These are phyloP conservation scores for Petasospora rhodanensis DNA, from an alignment of 1,139 yeast genomes.

Conservation along the genomic window DNA sequence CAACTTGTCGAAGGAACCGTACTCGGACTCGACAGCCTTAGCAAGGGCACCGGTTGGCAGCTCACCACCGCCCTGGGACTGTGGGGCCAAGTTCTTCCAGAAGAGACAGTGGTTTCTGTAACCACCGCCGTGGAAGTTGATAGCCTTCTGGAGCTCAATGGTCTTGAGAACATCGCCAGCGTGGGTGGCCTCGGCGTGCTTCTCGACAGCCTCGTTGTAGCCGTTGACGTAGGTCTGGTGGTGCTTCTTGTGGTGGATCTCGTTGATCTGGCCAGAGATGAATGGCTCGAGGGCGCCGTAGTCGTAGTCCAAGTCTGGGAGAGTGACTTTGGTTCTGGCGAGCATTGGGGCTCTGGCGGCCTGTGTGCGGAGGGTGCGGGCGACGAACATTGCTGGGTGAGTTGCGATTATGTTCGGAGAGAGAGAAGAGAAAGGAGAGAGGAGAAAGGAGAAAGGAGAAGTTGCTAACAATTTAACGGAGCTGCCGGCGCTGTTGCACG, in stretches of 20 bases:
- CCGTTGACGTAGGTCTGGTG: conserved; percentile 94
- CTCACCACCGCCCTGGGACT: conserved; percentile 79
- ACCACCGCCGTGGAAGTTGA: conserved; percentile 96
- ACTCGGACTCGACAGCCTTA: conserved; percentile 60
- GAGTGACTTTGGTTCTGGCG: conserved; percentile 59
- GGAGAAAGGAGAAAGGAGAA: not conserved
- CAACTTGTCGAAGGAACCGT: conserved; percentile 74
- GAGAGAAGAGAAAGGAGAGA: conserved; percentile 1
- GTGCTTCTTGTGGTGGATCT: conserved; percentile 86
- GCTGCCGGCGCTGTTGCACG: too few relatives aligned
- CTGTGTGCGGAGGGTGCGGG: conserved; percentile 16
- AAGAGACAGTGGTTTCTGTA: conserved; percentile 80
- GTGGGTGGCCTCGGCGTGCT: conserved; percentile 65
- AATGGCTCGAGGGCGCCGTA: conserved; percentile 86
- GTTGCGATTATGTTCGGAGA: not conserved
- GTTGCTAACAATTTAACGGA: too few relatives aligned
- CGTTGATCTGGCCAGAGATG: conserved; percentile 87
- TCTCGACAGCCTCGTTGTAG: conserved; percentile 77
- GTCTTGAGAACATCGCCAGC: conserved; percentile 63
- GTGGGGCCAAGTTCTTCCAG: conserved; percentile 91
- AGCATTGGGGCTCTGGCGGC: conserved; percentile 18
- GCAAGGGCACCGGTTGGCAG: conserved; percentile 61
- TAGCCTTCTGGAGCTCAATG: conserved; percentile 69
- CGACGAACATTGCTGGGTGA: conserved; percentile 12
- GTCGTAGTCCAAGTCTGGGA: conserved; percentile 87